Conservation (phyloP, 2,329 filamentous ascomycete species). For the Aspergillus unguis region DNA sequence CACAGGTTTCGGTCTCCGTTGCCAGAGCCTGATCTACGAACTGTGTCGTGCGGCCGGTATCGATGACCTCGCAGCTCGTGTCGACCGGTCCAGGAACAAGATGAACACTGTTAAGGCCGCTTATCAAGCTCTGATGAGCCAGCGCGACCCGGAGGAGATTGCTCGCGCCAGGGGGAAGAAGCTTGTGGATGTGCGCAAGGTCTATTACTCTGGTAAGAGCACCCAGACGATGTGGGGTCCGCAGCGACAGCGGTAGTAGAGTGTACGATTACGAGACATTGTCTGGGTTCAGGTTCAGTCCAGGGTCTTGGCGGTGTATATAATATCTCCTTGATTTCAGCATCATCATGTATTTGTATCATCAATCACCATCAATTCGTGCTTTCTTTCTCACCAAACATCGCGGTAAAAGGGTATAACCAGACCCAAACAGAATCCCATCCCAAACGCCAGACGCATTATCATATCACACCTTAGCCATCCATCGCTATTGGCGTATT, state of each 20-base stretch:
- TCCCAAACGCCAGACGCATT: constrained; percentile 9
- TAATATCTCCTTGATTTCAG: constrained; percentile 22
- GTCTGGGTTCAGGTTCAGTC: constrained; percentile 7
- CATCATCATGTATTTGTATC: constrained; percentile 6
- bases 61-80: constrained; percentile 76
- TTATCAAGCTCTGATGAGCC: constrained; percentile 75
- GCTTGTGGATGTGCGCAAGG: constrained; percentile 91
- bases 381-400: not conserved
- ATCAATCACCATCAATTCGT: not conserved
- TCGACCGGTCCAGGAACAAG: constrained; percentile 82
- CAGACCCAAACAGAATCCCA: constrained; percentile 4
- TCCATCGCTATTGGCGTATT: not conserved
- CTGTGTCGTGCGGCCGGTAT: constrained; percentile 86
- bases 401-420: constrained; percentile 6
- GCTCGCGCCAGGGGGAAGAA: constrained; percentile 89
- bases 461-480: not conserved
- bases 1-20: constrained; percentile 87
- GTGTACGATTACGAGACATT: constrained; percentile 12
- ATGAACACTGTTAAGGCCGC: constrained; percentile 98
- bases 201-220: constrained; percentile 85
- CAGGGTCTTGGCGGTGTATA: constrained; percentile 20
- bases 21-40: constrained; percentile 88
- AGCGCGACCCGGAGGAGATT: constrained; percentile 84
- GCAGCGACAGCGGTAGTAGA: not conserved
- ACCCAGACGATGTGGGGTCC: constrained; percentile 31